phyloP scores from a whole-genome alignment of 306 rosid genomes.

The Senna siamea region DNA sequence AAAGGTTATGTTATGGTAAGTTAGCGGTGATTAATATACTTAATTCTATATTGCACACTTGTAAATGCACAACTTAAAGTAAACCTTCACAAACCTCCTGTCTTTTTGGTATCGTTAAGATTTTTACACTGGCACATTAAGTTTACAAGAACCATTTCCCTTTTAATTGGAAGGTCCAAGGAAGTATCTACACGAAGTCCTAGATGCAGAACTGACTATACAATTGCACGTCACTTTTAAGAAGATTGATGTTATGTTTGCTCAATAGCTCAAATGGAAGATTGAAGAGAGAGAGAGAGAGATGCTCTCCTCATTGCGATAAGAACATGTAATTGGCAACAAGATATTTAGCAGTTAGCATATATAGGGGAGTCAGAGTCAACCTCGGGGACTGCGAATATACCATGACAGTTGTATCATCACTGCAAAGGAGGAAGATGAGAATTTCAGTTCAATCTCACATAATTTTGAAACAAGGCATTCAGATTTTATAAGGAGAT shows the following conservation, averaged over 20 bases:
- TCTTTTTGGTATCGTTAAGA: background rate
- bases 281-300: constrained; percentile 3
- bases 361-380: constrained; percentile 43
- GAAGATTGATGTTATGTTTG: background rate
- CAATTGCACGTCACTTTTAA: background rate
- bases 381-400: constrained; percentile 56
- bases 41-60: background rate
- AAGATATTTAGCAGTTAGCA: constrained; percentile 35
- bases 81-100: background rate
- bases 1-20: background rate
- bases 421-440: constrained; percentile 59
- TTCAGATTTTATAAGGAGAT: constrained; percentile 24
- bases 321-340: constrained; percentile 44
- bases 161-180: background rate
- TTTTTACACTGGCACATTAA: background rate
- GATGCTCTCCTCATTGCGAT: constrained; percentile 14
- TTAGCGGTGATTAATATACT: background rate
- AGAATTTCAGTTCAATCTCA: constrained; percentile 40
- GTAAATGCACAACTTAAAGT: background rate
- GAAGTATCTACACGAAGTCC: constrained; percentile 11
- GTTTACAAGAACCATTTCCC: background rate
- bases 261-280: constrained; percentile 3
- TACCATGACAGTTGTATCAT: constrained; percentile 48
- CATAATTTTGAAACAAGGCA: constrained; percentile 45
- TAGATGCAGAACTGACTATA: background rate